Conservation (phyloP, 768 basidiomycete species). For the Suillus fuscotomentosus region DNA sequence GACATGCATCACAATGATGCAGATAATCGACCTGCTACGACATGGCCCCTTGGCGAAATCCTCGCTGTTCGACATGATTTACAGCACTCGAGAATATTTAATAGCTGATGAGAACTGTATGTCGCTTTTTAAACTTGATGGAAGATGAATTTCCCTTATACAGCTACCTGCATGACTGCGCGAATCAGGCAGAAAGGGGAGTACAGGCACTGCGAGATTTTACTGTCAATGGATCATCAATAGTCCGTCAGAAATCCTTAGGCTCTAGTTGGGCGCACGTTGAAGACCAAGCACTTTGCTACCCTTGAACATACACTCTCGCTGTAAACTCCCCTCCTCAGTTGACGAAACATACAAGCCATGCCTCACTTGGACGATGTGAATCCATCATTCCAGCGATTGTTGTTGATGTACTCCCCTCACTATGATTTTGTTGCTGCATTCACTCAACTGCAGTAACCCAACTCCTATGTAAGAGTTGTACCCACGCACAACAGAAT, state of each 20-base stretch:
- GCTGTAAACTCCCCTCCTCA: not conserved
- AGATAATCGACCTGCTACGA: slow-evolving; percentile 69
- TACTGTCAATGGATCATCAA: too few species aligned
- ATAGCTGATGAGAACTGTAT: slow-evolving; percentile 47
- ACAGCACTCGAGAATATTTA: slow-evolving; percentile 96
- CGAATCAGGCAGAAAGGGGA: not conserved
- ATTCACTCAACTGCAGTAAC: not conserved
- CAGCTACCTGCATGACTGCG: not conserved
- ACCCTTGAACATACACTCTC: not conserved
- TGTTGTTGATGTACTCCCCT: not conserved
- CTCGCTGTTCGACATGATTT: slow-evolving; percentile 87
- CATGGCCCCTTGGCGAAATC: slow-evolving; percentile 96
- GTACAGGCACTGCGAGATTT: not conserved
- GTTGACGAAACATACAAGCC: not conserved
- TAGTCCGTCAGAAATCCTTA: not conserved
- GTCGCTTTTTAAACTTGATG: not conserved
- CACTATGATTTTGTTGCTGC: not conserved
- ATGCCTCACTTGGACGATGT: not conserved
- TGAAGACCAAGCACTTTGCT: not conserved
- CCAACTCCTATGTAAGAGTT: not conserved
- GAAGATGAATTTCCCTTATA: not conserved
- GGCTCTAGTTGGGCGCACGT: not conserved
- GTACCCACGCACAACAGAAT: not conserved
- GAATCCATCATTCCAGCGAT: not conserved
- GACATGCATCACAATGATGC: slow-evolving; percentile 21